phyloP scores from a whole-genome alignment of 495 filamentous ascomycete species.

The Tricharina praecox region DNA sequence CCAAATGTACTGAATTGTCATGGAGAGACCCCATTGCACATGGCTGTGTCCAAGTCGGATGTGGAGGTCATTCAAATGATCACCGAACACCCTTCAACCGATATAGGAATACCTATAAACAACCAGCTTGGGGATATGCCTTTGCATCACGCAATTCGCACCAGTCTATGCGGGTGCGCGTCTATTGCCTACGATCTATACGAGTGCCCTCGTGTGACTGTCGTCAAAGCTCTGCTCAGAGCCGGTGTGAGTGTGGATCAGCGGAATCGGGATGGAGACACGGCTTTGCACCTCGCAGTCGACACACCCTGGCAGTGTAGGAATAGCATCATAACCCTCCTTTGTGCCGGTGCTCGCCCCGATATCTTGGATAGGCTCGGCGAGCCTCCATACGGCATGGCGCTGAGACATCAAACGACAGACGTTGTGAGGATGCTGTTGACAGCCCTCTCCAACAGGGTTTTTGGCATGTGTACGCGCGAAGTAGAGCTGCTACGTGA shows the following conservation, averaged over 20 bases:
- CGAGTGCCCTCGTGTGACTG: not conserved
- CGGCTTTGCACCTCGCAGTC: not conserved
- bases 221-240: not conserved
- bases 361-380: no score
- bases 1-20: not conserved
- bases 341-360: no score
- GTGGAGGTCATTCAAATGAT: not conserved
- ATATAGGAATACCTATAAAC: not conserved
- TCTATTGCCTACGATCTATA: not conserved
- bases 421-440: no score
- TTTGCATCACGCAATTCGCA: not conserved
- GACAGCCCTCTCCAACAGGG: no score
- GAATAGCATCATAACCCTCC: no score
- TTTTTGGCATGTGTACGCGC: no score
- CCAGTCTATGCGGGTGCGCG: not conserved
- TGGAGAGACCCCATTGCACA: not conserved
- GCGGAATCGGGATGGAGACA: not conserved
- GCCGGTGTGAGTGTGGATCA: not conserved
- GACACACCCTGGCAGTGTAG: not conserved
- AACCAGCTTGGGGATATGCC: not conserved
- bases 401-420: no score
- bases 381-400: no score
- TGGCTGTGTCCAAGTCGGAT: not conserved
- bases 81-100: not conserved
- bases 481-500: no score